These are phyloP conservation scores for Naganishia vaughanmartiniae DNA, from an alignment of 768 basidiomycete genomes.

Conservation along the genomic window DNA sequence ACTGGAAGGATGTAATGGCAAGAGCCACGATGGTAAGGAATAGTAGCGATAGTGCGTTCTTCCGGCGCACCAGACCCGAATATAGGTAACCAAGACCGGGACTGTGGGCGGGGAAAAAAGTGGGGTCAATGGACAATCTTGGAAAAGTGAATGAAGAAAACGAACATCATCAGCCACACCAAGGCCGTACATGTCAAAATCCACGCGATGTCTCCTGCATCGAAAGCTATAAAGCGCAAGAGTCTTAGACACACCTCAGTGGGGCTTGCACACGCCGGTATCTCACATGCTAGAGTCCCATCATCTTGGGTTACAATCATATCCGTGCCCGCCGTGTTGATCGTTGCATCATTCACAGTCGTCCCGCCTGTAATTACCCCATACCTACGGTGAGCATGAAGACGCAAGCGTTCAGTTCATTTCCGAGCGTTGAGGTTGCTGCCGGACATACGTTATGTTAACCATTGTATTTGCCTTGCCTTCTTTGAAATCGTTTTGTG, in stretches of 20 bases:
- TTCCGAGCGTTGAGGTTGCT: not conserved
- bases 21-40: constrained; percentile 73
- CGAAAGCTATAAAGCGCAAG: constrained; percentile 39
- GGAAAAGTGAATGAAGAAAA: constrained; percentile 57
- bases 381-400: constrained; percentile 11
- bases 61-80: constrained; percentile 82
- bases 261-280: not conserved
- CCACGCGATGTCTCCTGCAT: constrained; percentile 70
- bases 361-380: constrained; percentile 16
- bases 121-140: not conserved
- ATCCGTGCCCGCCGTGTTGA: constrained; percentile 32
- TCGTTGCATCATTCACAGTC: constrained; percentile 20
- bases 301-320: constrained; percentile 32
- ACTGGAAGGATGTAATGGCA: constrained; percentile 58
- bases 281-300: constrained; percentile 30
- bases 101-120: not conserved
- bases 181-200: constrained; percentile 70
- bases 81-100: constrained; percentile 57
- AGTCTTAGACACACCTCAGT: not conserved
- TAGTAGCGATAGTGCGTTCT: constrained; percentile 90
- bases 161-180: constrained; percentile 85
- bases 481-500: not conserved
- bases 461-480: constrained; percentile 27
- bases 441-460: constrained; percentile 30
- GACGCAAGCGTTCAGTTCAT: not conserved